Base-by-base conservation (phyloP, 345 rosid genomes). In the Linum trigynum region DNA sequence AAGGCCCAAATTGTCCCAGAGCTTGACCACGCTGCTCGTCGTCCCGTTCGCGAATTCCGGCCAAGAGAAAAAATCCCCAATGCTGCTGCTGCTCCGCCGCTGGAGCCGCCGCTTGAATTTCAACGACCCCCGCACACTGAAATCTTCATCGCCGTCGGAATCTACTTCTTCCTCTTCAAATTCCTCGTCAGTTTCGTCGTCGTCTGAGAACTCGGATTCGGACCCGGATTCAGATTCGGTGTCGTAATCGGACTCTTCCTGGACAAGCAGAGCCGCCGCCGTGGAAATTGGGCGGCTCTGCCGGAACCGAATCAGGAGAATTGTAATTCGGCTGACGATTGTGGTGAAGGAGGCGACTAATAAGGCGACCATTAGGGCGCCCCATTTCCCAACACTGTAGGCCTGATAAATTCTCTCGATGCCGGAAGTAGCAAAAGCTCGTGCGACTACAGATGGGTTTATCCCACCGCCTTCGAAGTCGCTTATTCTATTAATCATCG, bases 331-430 rank as follows among this genome's bases (percentile, higher is more conserved):
- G 40, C 65, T 70, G 59, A 80, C 51, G 32, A 92, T 65, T 45
- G 87, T 61, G 15, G 85, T 69, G 67, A 89, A 68, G 53, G 9
- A 48, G 5, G 91, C 81, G 64, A 92, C 95, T 41, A 83, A 51
- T 0, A 89, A 57, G 39, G 96, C 90, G 23, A 89, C 72, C 37
- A 86, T 64, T 43, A 91, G 69, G 68, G 86, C 82, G 8, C 85
- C 85, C 95, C 92, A 87, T 76, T 82, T 91, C 80, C 79, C 83
- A 36, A 86, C 75, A 59, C 70, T 72, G 67, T 71, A 78, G 45
- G 80, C 73, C 7, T 72, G 76, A 55, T 73, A 70, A 39, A 80
- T 39, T 55, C 70, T 75, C 10, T 63, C 32, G 55, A 57, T n/a
- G 50, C 41, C 42, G 32, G 69, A 69, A 38, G 63, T 67, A 38